Evolutionary conservation across 1,139 yeast genomes (phyloP), one percentile per base, ranked within the genome.

Genomic region (Debaryomyces robertsiae): DNA sequence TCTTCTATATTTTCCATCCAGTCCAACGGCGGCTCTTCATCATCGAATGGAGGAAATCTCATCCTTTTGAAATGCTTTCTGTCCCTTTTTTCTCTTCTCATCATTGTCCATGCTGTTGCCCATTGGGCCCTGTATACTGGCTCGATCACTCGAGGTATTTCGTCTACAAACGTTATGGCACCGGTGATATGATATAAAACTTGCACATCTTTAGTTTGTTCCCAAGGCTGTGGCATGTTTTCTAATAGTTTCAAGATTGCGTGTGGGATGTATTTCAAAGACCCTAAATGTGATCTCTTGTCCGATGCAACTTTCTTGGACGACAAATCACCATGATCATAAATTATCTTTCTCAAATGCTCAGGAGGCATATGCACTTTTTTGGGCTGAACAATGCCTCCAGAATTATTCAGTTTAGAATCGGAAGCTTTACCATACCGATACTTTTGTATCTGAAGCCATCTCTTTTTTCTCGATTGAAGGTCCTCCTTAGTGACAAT

Each of bases 191-290:
- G 99, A 57, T 93, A 93, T 32, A 93, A 63, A 6, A 93, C 98
- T 46, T 79, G 81, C 9, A 94, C 98, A 41, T 87, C 95, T 45
- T 87, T 86, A 1, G 77, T 69, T 45, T 80, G 79, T 60, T 94
- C 98, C 99, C 99, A 94, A 1, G 99, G 99, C 58, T 90, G 96
- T 0, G 99, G 99, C 93, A 94, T 93, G 54, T 90, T 91, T 56
- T 94, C 98, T 36, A 94, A 59, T 27, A 94, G 73, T 61, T 94
- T 94, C 46, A 90, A 62, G 1, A 91, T 79, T 0, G 98, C 97
- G 64, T 93, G 98, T 0, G 99, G 99, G 82, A 94, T 78, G 63
- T 85, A 94, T 62, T 91, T 93, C 44, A 94, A 69, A 0, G 98
- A 93, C 1, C 98, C 97, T 19, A 94, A 65, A 55, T 88, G 91